Evolutionary conservation across 768 basidiomycete species (phyloP), one percentile per base, ranked within the genome.

Genomic region (Tubosaeta sp.): DNA sequence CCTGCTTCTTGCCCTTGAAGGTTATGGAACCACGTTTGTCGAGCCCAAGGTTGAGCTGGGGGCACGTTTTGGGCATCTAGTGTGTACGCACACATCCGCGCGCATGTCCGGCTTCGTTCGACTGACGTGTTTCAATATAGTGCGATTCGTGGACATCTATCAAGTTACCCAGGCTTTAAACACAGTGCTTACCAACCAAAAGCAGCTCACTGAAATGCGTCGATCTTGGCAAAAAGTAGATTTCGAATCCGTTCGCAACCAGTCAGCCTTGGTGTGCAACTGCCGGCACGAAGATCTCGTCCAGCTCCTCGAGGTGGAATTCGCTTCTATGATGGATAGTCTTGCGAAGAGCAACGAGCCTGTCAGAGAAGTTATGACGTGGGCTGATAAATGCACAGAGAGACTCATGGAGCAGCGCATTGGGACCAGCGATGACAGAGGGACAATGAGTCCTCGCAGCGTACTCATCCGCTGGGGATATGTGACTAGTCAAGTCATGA

Each of bases 311-410:
- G 90, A 93, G 65, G 84, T 88, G 48, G 88, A 93, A 67, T 91
- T 91, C 65, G 84, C 88, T 19, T 66, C 71, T n/a, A 70, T 93
- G 69, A 70, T 93, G 71, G 88, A 91, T 35, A 75, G 78, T 51
- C 72, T 90, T 31, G 61, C 77, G 30, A 86, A 88, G 72, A 88
- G 79, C 64, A 77, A 68, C 42, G 89, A 92, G 56, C 90, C 90
- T 13, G 90, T 92, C 36, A 75, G 86, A 61, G 88, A 91, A 62
- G 82, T 94, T 49, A 92, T 92, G 87, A 75, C 82, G 4, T 92
- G 91, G 90, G 90, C 90, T 19, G 91, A 94, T 66, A 90, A 90
- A 65, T 91, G 90, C 67, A 89, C 87, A 54, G 90, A 91, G 61
- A 73, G 84, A 55, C 71, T 93, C 54, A 90, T 93, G 85, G 86